phyloP scores from a whole-genome alignment of 2,329 filamentous ascomycete species.

The Mariannaea elegans region DNA sequence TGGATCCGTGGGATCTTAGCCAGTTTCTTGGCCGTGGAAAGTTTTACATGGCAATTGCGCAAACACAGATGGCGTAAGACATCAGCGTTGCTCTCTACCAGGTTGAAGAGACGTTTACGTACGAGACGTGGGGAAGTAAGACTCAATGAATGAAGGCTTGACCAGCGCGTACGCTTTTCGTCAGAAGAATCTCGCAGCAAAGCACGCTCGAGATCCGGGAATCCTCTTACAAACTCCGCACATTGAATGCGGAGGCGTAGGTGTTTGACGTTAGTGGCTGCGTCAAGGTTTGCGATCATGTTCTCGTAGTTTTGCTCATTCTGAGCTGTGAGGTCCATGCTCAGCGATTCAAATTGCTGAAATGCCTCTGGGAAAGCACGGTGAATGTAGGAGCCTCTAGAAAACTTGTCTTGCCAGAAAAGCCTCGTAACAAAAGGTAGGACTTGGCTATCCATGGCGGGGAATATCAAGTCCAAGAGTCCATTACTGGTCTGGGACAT shows the following conservation, averaged over 20 bases:
- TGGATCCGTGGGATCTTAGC: background rate
- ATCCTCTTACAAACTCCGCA: background rate
- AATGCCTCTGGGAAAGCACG: background rate
- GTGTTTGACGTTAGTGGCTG: background rate
- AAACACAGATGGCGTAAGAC: background rate
- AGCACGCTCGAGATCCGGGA: background rate
- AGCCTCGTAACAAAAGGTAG: background rate
- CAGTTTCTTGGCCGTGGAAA: background rate
- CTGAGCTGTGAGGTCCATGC: background rate
- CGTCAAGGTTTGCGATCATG: background rate
- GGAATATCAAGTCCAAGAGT: background rate
- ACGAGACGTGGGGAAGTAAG: background rate
- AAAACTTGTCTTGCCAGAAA: background rate
- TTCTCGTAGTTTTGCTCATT: background rate
- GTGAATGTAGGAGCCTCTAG: background rate
- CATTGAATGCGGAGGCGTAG: background rate
- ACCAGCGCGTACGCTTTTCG: background rate
- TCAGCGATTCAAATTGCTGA: background rate
- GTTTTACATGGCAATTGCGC: background rate
- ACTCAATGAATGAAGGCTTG: background rate
- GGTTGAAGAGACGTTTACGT: background rate
- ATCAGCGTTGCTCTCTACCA: background rate
- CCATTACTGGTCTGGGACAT: constrained; percentile 1
- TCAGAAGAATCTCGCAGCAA: background rate
- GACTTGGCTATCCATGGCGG: background rate